phyloP scores from a whole-genome alignment of 352 stramenopile species.

The Pythium monospermum region DNA sequence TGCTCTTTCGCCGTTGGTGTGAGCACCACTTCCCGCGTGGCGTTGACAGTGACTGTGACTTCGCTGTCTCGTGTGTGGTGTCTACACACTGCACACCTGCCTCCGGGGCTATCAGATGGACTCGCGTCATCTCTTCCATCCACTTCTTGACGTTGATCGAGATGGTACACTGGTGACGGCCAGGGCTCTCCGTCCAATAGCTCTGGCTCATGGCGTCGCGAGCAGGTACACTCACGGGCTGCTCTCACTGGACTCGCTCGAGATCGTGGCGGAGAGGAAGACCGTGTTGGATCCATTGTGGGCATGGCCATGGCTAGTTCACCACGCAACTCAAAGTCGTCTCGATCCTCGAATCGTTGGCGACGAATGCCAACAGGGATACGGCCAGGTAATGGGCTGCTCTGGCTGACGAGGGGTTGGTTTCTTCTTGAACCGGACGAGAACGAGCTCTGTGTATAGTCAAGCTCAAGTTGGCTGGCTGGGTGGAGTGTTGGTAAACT shows the following conservation, averaged over 20 bases:
- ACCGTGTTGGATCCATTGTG: too few species aligned
- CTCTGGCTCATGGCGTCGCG: not conserved
- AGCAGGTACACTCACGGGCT: conserved; percentile 10
- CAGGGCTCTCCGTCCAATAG: not conserved
- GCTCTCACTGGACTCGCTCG: not conserved
- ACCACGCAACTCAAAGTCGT: conserved; percentile 12
- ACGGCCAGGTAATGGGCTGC: too few species aligned
- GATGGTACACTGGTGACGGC: conserved; percentile 8
- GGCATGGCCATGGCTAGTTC: conserved; percentile 3
- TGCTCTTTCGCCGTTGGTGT: conserved; percentile 25
- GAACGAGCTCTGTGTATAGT: too few species aligned
- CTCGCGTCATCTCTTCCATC: not conserved
- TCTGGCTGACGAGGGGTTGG: too few species aligned
- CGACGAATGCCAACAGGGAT: not conserved
- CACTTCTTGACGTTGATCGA: conserved; percentile 2
- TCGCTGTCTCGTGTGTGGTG: conserved; percentile 11
- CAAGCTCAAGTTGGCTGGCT: too few species aligned
- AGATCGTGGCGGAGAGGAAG: conserved; percentile 5
- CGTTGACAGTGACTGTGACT: conserved; percentile 53
- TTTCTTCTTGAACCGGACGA: too few species aligned
- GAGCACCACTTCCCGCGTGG: conserved; percentile 31
- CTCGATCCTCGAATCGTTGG: not conserved
- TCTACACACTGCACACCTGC: conserved; percentile 1
- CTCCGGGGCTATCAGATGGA: not conserved
- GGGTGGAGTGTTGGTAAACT: too few species aligned